phyloP scores from a whole-genome alignment of 2,329 filamentous ascomycete genomes.

The Massarina eburnea region DNA sequence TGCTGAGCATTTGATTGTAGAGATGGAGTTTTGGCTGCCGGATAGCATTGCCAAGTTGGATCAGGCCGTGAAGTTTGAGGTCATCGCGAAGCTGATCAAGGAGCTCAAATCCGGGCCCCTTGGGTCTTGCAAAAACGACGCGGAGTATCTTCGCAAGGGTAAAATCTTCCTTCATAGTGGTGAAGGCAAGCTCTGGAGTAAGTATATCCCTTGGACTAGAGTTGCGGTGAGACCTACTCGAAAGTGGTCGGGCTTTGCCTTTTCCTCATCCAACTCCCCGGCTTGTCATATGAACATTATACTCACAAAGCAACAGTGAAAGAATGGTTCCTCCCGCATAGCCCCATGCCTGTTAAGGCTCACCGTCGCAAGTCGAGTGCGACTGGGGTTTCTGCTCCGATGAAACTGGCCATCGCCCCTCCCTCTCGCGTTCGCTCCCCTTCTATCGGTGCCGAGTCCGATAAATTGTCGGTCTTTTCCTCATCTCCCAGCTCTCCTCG shows the following conservation, averaged over 20 bases:
- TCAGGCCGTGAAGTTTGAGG: background rate
- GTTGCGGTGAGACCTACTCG: background rate
- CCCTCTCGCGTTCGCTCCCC: background rate
- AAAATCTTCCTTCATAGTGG: background rate
- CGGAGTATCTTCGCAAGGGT: background rate
- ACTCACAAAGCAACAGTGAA: background rate
- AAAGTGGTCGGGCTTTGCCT: no score
- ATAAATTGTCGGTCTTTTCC: background rate
- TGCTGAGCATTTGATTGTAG: background rate
- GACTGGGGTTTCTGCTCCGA: background rate
- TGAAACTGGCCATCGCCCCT: background rate
- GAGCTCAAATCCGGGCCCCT: background rate
- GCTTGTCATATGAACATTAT: background rate
- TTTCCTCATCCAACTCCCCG: background rate
- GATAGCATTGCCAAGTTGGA: background rate
- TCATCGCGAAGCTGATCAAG: constrained; percentile 2
- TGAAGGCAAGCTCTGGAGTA: background rate
- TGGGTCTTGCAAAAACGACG: background rate
- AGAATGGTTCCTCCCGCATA: background rate
- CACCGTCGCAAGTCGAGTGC: background rate
- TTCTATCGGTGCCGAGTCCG: background rate
- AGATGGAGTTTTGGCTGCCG: background rate
- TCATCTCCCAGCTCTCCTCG: background rate
- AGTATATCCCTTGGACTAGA: background rate
- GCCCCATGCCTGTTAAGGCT: background rate